Evolutionary conservation across 108 stramenopile species (phyloP).

Genomic region (Ochromonas danica): DNA sequence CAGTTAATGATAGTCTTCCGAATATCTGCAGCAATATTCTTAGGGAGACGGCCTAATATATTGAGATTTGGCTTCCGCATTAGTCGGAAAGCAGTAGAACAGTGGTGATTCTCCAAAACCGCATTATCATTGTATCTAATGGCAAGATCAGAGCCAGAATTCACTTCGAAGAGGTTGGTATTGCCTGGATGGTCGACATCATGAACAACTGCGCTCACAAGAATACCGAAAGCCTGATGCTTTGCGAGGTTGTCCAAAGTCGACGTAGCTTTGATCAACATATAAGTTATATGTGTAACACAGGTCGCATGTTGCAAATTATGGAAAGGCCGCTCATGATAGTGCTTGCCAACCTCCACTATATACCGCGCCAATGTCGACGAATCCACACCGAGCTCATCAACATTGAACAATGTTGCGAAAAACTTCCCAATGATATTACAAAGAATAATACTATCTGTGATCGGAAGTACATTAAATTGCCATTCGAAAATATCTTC

Average conservation of each 20-base stretch:
- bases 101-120: slow-evolving; percentile 68
- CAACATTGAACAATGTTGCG: slow-evolving; percentile 1
- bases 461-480: slow-evolving; percentile 26
- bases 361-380: slow-evolving; percentile 12
- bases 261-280: slow-evolving; percentile 46
- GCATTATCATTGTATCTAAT: slow-evolving; percentile 64
- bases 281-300: slow-evolving; percentile 56
- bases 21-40: slow-evolving; percentile 46
- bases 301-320: slow-evolving; percentile 61
- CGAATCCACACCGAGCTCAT: slow-evolving; percentile 5
- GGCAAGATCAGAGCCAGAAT: slow-evolving; percentile 57
- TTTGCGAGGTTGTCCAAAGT: slow-evolving; percentile 42
- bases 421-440: slow-evolving; percentile 12
- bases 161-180: slow-evolving; percentile 62
- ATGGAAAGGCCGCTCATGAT: slow-evolving; percentile 55
- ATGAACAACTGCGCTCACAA: slow-evolving; percentile 60
- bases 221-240: slow-evolving; percentile 45
- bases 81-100: slow-evolving; percentile 56
- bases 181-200: slow-evolving; percentile 69
- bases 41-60: slow-evolving; percentile 45
- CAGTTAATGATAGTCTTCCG: slow-evolving; percentile 39
- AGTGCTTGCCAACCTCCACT: slow-evolving; percentile 1
- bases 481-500: slow-evolving; percentile 9
- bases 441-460: not conserved
- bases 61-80: slow-evolving; percentile 48